Conservation (phyloP, 768 basidiomycete species). For the Rhodotorula toruloides region DNA sequence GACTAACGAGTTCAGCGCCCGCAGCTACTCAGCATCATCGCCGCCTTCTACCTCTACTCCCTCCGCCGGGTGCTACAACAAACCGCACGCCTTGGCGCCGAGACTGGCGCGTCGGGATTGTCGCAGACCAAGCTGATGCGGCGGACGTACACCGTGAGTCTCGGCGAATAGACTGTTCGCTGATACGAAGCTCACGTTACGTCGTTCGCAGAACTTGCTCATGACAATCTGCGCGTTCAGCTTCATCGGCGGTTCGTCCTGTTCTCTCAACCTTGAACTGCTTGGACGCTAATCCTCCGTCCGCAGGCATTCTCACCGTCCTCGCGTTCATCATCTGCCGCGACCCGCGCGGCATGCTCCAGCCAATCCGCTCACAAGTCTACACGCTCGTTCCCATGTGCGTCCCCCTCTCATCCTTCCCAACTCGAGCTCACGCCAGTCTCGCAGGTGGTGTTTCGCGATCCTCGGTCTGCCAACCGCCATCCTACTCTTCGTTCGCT, state of each 20-base stretch:
- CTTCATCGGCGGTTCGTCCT: slow-evolving; percentile 2
- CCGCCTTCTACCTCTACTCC: background rate
- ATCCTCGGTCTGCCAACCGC: background rate
- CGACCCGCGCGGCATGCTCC: background rate
- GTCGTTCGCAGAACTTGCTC: slow-evolving; percentile 3
- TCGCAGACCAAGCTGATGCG: background rate
- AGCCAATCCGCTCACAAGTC: background rate
- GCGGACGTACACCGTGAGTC: background rate
- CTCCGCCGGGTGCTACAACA: background rate
- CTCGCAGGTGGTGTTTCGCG: slow-evolving; percentile 2
- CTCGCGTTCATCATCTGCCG: background rate
- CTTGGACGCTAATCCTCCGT: background rate
- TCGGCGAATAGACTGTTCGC: background rate
- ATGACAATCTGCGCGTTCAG: background rate
- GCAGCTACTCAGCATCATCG: background rate
- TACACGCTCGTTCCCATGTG: slow-evolving; percentile 4
- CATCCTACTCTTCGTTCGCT: background rate
- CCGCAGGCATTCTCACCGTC: slow-evolving; percentile 1
- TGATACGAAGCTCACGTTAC: no score
- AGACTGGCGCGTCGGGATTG: background rate
- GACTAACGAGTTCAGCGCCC: background rate
- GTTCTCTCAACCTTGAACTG: background rate
- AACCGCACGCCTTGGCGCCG: background rate
- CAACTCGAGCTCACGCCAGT: background rate
- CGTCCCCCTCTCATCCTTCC: background rate